Conservation (phyloP, 2,329 filamentous ascomycete genomes). For the Fusarium metavorans region DNA sequence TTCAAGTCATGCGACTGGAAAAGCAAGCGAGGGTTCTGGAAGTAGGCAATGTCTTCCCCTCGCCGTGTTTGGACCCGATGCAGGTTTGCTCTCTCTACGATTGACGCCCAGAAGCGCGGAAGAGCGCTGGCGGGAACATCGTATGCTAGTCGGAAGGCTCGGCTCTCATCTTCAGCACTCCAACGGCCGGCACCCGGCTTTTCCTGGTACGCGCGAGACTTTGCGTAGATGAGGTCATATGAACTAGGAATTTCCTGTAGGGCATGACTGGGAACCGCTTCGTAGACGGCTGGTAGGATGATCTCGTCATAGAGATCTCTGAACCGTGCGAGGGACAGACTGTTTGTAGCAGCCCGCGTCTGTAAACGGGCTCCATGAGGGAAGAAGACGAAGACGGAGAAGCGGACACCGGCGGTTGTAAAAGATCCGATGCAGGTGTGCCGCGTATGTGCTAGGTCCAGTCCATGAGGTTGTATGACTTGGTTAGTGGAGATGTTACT, state of each 20-base stretch:
- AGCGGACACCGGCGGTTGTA: not conserved
- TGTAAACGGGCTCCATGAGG: not conserved
- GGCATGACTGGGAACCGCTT: not conserved
- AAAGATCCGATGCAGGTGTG: not conserved
- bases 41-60: not conserved
- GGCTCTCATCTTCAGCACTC: not conserved
- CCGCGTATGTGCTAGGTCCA: not conserved
- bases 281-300: not conserved
- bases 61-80: not conserved
- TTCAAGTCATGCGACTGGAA: slow-evolving; percentile 1
- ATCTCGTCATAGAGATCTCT: slow-evolving; percentile 14
- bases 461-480: not conserved
- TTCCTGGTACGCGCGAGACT: slow-evolving; percentile 9
- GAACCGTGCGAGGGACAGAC: not conserved
- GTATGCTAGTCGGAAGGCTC: not conserved
- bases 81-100: not conserved
- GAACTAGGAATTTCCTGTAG: slow-evolving; percentile 5
- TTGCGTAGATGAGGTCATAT: slow-evolving; percentile 6
- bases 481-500: not conserved
- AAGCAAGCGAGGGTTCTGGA: not conserved
- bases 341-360: not conserved
- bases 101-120: not conserved
- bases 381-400: slow-evolving; percentile 14
- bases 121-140: not conserved
- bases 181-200: not conserved